Percentiles rank a stretch among this genome's conserved stretches.
phyloP scores from a whole-genome alignment of 2,329 filamentous ascomycete species.

The Fusarium marasasianum region DNA sequence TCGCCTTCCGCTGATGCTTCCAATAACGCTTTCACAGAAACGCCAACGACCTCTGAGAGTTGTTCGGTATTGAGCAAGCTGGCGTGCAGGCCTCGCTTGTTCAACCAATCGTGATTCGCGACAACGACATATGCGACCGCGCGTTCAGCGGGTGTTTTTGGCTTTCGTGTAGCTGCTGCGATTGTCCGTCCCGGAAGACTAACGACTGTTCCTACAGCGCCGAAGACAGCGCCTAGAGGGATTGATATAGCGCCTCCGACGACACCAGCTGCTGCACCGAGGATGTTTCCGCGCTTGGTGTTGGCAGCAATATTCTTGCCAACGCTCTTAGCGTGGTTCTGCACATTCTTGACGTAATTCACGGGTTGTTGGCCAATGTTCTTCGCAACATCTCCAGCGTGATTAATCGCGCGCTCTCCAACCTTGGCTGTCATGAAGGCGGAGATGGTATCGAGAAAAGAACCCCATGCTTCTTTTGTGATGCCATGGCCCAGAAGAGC shows the following conservation, averaged over 20 bases:
- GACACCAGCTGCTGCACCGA: conserved; percentile 51
- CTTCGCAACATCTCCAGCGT: conserved; percentile 53
- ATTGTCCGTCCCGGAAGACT: conserved; percentile 48
- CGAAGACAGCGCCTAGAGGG: conserved; percentile 50
- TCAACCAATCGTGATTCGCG: conserved; percentile 56
- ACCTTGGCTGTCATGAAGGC: conserved; percentile 58
- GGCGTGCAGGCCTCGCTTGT: conserved; percentile 50
- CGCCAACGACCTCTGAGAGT: conserved; percentile 41
- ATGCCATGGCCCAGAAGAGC: conserved; percentile 52
- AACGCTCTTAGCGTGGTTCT: conserved; percentile 49
- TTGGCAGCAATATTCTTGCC: conserved; percentile 49
- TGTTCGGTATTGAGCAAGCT: conserved; percentile 48
- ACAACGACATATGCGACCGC: conserved; percentile 54
- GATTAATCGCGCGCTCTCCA: conserved; percentile 54
- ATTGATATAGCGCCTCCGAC: conserved; percentile 52
- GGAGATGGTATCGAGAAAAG: conserved; percentile 53
- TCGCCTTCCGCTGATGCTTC: conserved; percentile 46
- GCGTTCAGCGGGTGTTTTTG: conserved; percentile 53
- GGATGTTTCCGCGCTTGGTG: conserved; percentile 52
- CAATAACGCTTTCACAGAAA: conserved; percentile 52
- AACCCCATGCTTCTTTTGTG: conserved; percentile 47
- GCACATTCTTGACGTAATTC: conserved; percentile 49
- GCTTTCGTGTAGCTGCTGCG: conserved; percentile 48
- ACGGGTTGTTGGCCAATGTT: conserved; percentile 49
- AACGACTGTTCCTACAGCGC: conserved; percentile 48